phyloP scores from a whole-genome alignment of 768 basidiomycete genomes.

The Phlebiopsis flavidoalba region DNA sequence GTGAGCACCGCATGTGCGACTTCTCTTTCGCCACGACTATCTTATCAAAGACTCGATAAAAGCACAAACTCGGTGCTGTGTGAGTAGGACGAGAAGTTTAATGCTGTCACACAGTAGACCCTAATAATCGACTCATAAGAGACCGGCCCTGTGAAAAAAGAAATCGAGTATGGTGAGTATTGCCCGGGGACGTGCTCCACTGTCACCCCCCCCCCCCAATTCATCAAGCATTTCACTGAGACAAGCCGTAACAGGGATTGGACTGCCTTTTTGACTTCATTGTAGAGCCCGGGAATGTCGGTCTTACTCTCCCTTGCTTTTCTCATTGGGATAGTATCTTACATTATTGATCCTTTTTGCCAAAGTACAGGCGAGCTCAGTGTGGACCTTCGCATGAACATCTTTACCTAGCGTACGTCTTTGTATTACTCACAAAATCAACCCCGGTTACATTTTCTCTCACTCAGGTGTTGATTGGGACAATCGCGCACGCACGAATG shows the following conservation, averaged over 20 bases:
- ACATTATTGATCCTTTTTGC: too few species aligned
- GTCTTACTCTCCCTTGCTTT: not conserved
- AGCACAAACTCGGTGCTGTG: slow-evolving; percentile 89
- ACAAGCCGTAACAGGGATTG: not conserved
- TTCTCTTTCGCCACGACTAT: not conserved
- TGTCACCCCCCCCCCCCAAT: too few species aligned
- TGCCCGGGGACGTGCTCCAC: not conserved
- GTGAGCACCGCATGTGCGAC: slow-evolving; percentile 36
- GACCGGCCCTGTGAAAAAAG: slow-evolving; percentile 48
- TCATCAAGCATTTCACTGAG: too few species aligned
- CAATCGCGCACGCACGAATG: slow-evolving; percentile 52
- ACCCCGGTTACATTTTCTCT: not conserved
- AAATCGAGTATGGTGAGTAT: slow-evolving; percentile 63
- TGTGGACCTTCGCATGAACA: slow-evolving; percentile 79
- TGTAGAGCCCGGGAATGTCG: too few species aligned
- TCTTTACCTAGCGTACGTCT: slow-evolving; percentile 64
- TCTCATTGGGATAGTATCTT: slow-evolving; percentile 41
- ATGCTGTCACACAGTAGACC: slow-evolving; percentile 66
- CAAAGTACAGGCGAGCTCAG: slow-evolving; percentile 69
- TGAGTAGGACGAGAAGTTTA: slow-evolving; percentile 66
- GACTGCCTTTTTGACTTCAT: too few species aligned
- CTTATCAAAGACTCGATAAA: slow-evolving; percentile 1
- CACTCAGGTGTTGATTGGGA: slow-evolving; percentile 80
- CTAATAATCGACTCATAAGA: slow-evolving; percentile 60
- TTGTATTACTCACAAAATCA: not conserved